phyloP scores from a whole-genome alignment of 306 rosid species.

The Hylodesmum podocarpum region DNA sequence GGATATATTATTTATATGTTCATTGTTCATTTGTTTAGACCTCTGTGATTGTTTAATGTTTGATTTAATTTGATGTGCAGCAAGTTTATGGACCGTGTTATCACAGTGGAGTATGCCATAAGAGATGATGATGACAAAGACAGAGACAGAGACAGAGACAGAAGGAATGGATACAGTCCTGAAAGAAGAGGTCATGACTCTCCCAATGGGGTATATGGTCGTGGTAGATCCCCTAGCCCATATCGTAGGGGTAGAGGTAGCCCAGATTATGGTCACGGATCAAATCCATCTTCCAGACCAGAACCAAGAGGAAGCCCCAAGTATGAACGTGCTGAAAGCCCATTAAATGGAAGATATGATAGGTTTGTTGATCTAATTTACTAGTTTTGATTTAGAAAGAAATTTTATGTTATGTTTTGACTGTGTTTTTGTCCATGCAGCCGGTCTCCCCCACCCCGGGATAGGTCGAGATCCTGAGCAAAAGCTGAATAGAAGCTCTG shows the following conservation, averaged over 20 bases:
- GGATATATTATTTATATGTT: conserved; percentile 5
- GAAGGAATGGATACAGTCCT: conserved; percentile 70
- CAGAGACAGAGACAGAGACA: conserved; percentile 28
- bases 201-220: conserved; percentile 70
- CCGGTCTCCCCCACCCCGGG: conserved; percentile 63
- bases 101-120: conserved; percentile 82
- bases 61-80: conserved; percentile 50
- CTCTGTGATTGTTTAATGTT: conserved; percentile 21
- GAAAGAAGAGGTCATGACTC: conserved; percentile 77
- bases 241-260: conserved; percentile 73
- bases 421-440: conserved; percentile 42
- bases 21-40: neutral
- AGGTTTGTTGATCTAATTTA: conserved; percentile 43
- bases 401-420: neutral
- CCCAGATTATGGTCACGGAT: conserved; percentile 78
- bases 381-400: neutral
- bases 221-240: conserved; percentile 77
- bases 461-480: conserved; percentile 51
- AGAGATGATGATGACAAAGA: conserved; percentile 67
- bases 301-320: conserved; percentile 70
- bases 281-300: conserved; percentile 59
- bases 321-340: conserved; percentile 63
- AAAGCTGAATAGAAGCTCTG: conserved; percentile 31
- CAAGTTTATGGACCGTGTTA: conserved; percentile 81
- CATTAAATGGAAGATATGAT: conserved; percentile 60